phyloP scores from a whole-genome alignment of 2,329 filamentous ascomycete genomes.

The Tolypocladium nubicola region DNA sequence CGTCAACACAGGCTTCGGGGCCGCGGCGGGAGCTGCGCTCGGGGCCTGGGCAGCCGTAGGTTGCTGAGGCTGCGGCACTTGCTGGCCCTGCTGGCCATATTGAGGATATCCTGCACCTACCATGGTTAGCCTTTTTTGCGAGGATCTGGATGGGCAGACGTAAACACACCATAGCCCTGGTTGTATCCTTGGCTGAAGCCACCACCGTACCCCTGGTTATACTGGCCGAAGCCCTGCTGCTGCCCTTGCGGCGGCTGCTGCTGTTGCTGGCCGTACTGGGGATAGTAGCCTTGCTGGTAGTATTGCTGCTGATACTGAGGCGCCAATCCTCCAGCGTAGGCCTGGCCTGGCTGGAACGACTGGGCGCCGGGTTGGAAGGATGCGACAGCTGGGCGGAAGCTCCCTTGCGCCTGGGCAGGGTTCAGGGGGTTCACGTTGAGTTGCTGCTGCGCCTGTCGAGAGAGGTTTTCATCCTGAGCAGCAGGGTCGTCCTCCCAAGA shows the following conservation, averaged over 20 bases:
- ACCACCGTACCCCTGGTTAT: constrained; percentile 43
- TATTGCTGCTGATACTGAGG: constrained; percentile 47
- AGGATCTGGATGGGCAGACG: constrained; percentile 2
- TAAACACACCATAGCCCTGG: constrained; percentile 28
- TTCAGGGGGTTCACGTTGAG: constrained; percentile 58
- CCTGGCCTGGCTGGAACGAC: constrained; percentile 62
- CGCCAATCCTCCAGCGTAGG: constrained; percentile 47
- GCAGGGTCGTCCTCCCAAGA: constrained; percentile 89
- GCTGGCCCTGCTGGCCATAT: constrained; percentile 39
- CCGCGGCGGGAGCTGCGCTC: constrained; percentile 27
- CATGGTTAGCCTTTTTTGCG: constrained; percentile 6
- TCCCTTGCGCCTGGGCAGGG: constrained; percentile 31
- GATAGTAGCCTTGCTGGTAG: constrained; percentile 45
- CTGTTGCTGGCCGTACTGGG: constrained; percentile 47
- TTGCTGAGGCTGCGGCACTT: constrained; percentile 28
- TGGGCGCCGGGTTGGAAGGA: constrained; percentile 65
- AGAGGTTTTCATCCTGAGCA: constrained; percentile 67
- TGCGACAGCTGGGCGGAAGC: constrained; percentile 41
- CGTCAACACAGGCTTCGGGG: constrained; percentile 39
- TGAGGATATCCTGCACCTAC: constrained; percentile 42
- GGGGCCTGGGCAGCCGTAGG: constrained; percentile 32
- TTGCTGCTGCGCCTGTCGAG: constrained; percentile 64
- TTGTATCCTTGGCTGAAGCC: constrained; percentile 40
- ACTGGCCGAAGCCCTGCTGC: constrained; percentile 36
- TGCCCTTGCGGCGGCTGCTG: constrained; percentile 22